Base-by-base conservation (phyloP, 2,329 filamentous ascomycete genomes). In the Cordyceps militaris region DNA sequence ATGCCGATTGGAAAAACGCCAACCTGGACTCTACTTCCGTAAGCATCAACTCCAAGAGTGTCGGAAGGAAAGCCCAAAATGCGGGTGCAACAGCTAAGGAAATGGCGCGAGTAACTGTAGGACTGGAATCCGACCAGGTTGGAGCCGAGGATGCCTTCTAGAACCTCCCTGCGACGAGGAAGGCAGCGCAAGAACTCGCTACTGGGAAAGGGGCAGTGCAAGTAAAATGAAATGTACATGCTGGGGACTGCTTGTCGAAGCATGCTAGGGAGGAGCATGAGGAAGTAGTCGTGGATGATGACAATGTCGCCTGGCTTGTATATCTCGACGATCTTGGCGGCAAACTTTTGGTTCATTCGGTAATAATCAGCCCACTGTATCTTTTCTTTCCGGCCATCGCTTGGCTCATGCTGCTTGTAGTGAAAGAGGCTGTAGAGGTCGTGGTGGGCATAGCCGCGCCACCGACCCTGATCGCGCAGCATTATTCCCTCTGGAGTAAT, bases 91-190 rank as follows among this genome's bases (percentile, higher is more conserved):
- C 92, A 97, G 63, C 91, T 96, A 38, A 91, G 85, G 70, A 97
- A 97, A 71, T 97, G 93, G 24, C 92, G 85, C 14, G 92, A 93
- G 72, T 96, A 97, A 71, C 91, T 94, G 75, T 91, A 94, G 8
- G 91, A 94, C 73, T 97, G 93, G 75, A 97, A 97, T 1, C 91
- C 92, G 61, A 97, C 84, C 76, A 97, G 86, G 71, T 97, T 97
- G 57, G 93, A 84, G 19, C 93, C 92, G 43, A 97, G 79, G 48
- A 96, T 85, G 50, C 94, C 94, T 64, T 94, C 91, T 14, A 97
- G 78, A 11, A 97, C 81, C 70, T 97, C 91, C 72, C 96, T 96
- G 64, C 93, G 84, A 62, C 90, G 85, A 38, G 90, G 89, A 57
- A 97, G 78, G 70, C 92, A 96, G 49, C 92, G 85, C 70, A 97